These are phyloP conservation scores for Erigeron philadelphicus DNA, from an alignment of 140 eudicot species.

Conservation along the genomic window DNA sequence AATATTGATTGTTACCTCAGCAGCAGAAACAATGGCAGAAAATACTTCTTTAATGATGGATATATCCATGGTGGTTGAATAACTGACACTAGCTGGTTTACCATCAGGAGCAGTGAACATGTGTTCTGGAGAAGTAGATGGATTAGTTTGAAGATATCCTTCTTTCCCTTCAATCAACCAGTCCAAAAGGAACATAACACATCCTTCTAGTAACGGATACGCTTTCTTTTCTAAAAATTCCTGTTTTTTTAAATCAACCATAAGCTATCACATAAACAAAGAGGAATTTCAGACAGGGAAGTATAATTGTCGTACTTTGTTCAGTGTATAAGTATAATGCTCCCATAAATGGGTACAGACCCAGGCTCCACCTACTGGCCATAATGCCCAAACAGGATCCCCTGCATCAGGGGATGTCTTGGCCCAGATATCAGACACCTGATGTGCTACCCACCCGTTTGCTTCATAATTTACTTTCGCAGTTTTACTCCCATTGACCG, in stretches of 20 bases:
- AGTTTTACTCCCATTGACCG: slow-evolving; percentile 6
- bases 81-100: slow-evolving; percentile 74
- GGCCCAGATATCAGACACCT: slow-evolving; percentile 13
- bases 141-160: slow-evolving; percentile 72
- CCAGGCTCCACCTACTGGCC: slow-evolving; percentile 20
- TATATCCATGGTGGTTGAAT: slow-evolving; percentile 81
- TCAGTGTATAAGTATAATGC: slow-evolving; percentile 3
- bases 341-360: slow-evolving; percentile 18
- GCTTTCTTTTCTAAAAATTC: slow-evolving; percentile 56
- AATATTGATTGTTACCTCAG: slow-evolving; percentile 39
- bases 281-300: neutral
- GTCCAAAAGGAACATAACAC: slow-evolving; percentile 64
- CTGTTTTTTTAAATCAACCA: slow-evolving; percentile 24
- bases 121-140: slow-evolving; percentile 96
- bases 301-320: slow-evolving; percentile 1
- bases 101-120: slow-evolving; percentile 74
- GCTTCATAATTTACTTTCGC: slow-evolving; percentile 11
- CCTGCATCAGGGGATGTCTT: slow-evolving; percentile 12
- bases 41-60: slow-evolving; percentile 66
- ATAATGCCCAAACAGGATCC: slow-evolving; percentile 6
- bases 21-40: slow-evolving; percentile 55
- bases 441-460: slow-evolving; percentile 19
- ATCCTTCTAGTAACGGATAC: slow-evolving; percentile 67
- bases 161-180: slow-evolving; percentile 73
- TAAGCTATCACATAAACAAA: slow-evolving; percentile 9